Conservation (phyloP, 768 basidiomycete genomes). For the Amylocystis lapponica region DNA sequence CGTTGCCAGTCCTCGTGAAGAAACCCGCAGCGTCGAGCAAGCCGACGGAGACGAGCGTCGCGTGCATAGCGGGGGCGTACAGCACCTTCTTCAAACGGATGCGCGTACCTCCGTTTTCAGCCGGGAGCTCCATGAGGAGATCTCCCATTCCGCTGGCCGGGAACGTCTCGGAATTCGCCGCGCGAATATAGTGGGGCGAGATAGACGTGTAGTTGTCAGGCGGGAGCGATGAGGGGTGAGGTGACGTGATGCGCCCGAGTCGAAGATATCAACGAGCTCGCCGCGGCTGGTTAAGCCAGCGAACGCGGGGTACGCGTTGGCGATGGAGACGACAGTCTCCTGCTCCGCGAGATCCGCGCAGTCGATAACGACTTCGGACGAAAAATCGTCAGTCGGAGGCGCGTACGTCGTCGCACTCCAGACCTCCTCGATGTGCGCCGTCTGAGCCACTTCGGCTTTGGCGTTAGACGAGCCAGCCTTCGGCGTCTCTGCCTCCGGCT, state of each 20-base stretch:
- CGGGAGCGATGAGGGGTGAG: slow-evolving; percentile 13
- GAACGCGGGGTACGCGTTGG: no score
- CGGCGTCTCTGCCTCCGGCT: no score
- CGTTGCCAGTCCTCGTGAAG: no score
- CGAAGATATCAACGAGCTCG: slow-evolving; percentile 19
- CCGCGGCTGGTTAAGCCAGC: no score
- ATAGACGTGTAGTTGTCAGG: no score
- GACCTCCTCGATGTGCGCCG: background rate
- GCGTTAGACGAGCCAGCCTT: no score
- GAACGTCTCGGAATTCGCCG: slow-evolving; percentile 18
- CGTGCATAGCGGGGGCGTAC: slow-evolving; percentile 13
- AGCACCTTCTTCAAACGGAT: slow-evolving; percentile 16
- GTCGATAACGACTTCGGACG: background rate
- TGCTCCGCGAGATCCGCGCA: background rate
- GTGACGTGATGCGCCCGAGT: slow-evolving; percentile 13
- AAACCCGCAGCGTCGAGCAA: slow-evolving; percentile 12
- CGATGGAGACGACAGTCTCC: no score
- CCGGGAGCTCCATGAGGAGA: slow-evolving; percentile 7
- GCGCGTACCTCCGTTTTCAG: no score
- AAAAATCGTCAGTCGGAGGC: no score
- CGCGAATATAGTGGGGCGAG: no score
- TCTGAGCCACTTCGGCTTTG: background rate
- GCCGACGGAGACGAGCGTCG: slow-evolving; percentile 18
- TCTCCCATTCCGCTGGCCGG: slow-evolving; percentile 16
- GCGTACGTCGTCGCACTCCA: background rate